A percentile compares a stretch with the other conserved stretches of the same genome.
Evolutionary conservation across 2,329 filamentous ascomycete species (phyloP).

Genomic region (Colletotrichum lini): DNA sequence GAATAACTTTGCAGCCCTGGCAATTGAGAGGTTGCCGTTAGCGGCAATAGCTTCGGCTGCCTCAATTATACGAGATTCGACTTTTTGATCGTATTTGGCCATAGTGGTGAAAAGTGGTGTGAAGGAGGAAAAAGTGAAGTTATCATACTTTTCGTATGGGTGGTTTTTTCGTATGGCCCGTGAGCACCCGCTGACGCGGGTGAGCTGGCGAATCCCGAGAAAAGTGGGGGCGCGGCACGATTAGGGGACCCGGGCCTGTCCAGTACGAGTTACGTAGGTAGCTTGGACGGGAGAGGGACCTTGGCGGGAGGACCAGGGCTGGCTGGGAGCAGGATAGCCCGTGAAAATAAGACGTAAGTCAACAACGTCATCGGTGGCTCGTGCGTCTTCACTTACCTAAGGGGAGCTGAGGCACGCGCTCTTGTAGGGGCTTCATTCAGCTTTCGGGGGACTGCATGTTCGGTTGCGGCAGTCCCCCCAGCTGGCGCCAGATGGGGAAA

Average conservation of each 20-base stretch:
- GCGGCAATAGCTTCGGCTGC: too few relatives aligned
- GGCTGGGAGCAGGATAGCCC: conserved; percentile 19
- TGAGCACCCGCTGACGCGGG: too few relatives aligned
- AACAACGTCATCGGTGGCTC: conserved; percentile 45
- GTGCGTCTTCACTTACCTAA: conserved; percentile 25
- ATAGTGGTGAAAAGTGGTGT: too few relatives aligned
- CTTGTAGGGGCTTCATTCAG: conserved; percentile 4
- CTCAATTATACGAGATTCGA: too few relatives aligned
- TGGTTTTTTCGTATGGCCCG: too few relatives aligned
- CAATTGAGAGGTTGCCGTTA: too few relatives aligned
- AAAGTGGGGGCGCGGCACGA: too few relatives aligned
- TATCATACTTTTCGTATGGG: too few relatives aligned
- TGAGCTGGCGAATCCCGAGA: too few relatives aligned
- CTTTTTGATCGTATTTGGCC: too few relatives aligned
- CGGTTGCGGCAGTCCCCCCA: neutral
- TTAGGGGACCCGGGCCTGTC: conserved; percentile 17
- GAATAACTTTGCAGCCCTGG: too few relatives aligned
- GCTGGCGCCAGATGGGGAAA: conserved; percentile 22
- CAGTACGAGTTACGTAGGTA: conserved; percentile 29
- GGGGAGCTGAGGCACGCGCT: conserved; percentile 13
- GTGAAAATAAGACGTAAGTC: conserved; percentile 37
- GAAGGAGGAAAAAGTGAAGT: too few relatives aligned
- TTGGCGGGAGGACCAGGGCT: conserved; percentile 27
- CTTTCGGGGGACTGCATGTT: neutral
- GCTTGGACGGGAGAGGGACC: conserved; percentile 20